Base-by-base conservation (phyloP, 768 basidiomycete species). In the Lentinula edodes region DNA sequence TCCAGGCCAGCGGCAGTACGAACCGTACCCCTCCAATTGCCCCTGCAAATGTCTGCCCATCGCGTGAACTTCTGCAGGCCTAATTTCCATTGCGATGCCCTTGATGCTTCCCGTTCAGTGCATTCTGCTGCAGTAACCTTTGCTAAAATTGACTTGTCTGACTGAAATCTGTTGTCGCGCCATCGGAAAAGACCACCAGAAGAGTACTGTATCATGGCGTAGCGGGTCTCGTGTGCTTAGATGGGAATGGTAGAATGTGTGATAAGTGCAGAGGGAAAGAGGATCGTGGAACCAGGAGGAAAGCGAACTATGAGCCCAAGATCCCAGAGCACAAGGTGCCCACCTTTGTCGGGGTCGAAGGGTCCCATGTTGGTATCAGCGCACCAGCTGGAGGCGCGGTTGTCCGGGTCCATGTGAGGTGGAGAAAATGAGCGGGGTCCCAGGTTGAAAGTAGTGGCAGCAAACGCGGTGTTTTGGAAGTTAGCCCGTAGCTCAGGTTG, bases 111-210 rank as follows among this genome's bases (percentile, higher is more conserved):
- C 9, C 42, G 42, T n/a, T 43, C n/a, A n/a, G 13, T 15, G 6
- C 15, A 6, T 16, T 15, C 15, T 16, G 7, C 13, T n/a, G 42
- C 6, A 2, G 13, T 43, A 43, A 13, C 42, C 6, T 13, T 16
- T 6, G 7, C 9, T 6, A 43, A 15, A 16, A 43, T n/a, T 2
- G 42, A 13, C 42, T 43, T 43, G 42, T 43, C 42, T 16, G 54
- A 34, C 12, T 56, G 32, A 20, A 56, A 56, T 16, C 68, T 67
- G 52, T 67, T 66, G 1, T 60, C 32, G 3, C 63, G 65, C 65
- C 67, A 70, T 6, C 69, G 63, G 59, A 68, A 66, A 3, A 70
- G 41, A 5, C 66, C 66, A 8, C 69, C 69, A 6, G 69, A 65
- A 20, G 63, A 54, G 54, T 68, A 70, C 43, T 69, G 69, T 3